These are phyloP conservation scores for Ogataea kodamae DNA, from an alignment of 805 yeast genomes.

Conservation along the genomic window DNA sequence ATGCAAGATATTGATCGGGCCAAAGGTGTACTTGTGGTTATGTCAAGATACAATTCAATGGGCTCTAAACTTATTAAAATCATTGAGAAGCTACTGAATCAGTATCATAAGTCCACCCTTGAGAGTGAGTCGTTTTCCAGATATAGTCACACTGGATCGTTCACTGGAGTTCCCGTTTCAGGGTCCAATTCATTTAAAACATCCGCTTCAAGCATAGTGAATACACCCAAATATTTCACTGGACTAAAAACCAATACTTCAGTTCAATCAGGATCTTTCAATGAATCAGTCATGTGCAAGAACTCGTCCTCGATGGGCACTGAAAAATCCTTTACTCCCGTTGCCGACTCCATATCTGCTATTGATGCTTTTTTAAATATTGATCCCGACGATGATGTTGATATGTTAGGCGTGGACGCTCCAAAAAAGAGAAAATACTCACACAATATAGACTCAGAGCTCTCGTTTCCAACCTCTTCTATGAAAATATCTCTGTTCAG, in stretches of 20 bases:
- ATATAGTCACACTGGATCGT: too few relatives aligned
- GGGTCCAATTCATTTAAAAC: not conserved
- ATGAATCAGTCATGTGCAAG: not conserved
- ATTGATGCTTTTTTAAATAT: slow-evolving; percentile 17
- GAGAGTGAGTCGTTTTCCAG: not conserved
- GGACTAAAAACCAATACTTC: slow-evolving; percentile 2
- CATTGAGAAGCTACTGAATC: slow-evolving; percentile 38
- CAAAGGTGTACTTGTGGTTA: slow-evolving; percentile 35
- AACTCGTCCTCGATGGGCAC: not conserved
- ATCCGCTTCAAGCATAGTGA: not conserved
- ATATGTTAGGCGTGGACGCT: not conserved
- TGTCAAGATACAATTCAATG: slow-evolving; percentile 41
- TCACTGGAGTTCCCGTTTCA: not conserved
- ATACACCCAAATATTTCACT: not conserved
- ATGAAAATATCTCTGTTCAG: not conserved
- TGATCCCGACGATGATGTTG: slow-evolving; percentile 2
- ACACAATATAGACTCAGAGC: not conserved
- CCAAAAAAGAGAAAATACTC: slow-evolving; percentile 4
- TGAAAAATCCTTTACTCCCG: not conserved
- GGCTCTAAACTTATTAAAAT: slow-evolving; percentile 44
- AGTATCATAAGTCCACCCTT: not conserved
- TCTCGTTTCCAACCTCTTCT: not conserved
- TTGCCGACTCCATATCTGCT: slow-evolving; percentile 16
- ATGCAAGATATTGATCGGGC: slow-evolving; percentile 40
- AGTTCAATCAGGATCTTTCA: not conserved